Conservation (phyloP, 192 early-diverging fungal genomes). For the Geranomyces michiganensis region DNA sequence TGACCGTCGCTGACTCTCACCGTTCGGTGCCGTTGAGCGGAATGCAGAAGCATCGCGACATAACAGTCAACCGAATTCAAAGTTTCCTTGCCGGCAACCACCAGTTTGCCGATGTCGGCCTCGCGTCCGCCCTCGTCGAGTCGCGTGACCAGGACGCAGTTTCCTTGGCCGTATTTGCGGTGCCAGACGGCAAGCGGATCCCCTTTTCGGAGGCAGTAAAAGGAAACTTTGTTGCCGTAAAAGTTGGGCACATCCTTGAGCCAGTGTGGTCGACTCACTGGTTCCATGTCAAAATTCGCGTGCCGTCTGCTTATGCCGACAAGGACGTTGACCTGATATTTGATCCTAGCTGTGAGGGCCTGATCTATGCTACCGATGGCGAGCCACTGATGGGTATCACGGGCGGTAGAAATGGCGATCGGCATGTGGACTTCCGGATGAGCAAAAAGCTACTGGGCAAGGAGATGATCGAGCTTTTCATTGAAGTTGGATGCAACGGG, state of each 20-base stretch:
- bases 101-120: slow-evolving; percentile 72
- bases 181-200: slow-evolving; percentile 70
- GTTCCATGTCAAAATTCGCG: slow-evolving; percentile 55
- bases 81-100: slow-evolving; percentile 68
- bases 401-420: slow-evolving; percentile 65
- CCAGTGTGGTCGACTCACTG: slow-evolving; percentile 52
- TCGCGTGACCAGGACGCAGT: slow-evolving; percentile 54
- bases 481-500: slow-evolving; percentile 92
- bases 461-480: slow-evolving; percentile 72
- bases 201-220: slow-evolving; percentile 76
- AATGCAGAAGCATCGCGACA: slow-evolving; percentile 57
- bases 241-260: slow-evolving; percentile 77
- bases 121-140: slow-evolving; percentile 56
- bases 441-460: slow-evolving; percentile 47
- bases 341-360: slow-evolving; percentile 83
- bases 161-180: slow-evolving; percentile 63
- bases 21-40: not conserved
- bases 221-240: slow-evolving; percentile 66
- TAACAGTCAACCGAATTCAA: slow-evolving; percentile 73
- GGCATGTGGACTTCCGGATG: slow-evolving; percentile 59
- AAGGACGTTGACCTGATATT: slow-evolving; percentile 85
- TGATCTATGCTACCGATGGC: slow-evolving; percentile 88
- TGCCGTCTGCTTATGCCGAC: slow-evolving; percentile 71
- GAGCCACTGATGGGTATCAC: slow-evolving; percentile 87
- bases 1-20: no score